Evolutionary conservation across 768 basidiomycete species (phyloP).

Genomic region (Galerina sulciceps): DNA sequence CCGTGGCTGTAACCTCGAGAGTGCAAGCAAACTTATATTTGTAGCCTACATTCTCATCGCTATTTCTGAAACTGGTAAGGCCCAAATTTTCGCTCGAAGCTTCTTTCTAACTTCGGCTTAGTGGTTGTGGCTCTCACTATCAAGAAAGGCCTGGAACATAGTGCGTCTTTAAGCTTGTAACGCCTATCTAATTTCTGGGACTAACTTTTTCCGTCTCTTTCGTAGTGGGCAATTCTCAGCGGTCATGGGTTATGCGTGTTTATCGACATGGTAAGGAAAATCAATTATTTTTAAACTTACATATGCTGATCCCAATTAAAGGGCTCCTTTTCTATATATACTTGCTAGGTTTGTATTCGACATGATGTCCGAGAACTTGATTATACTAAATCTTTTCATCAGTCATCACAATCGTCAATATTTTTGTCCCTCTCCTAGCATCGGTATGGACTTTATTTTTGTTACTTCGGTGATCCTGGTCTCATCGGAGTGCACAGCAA

Average conservation of each 20-base stretch:
- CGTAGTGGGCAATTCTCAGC: constrained; percentile 3
- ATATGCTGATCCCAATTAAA: neutral
- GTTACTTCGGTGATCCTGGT: neutral
- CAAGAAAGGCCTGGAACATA: neutral
- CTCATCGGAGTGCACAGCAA: neutral
- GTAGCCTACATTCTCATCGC: constrained; percentile 40
- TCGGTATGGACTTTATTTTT: neutral
- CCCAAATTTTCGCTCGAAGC: too few relatives aligned
- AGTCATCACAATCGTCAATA: constrained; percentile 17
- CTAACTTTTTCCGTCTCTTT: neutral
- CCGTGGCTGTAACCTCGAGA: constrained; percentile 33
- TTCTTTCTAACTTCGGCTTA: neutral
- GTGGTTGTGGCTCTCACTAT: constrained; percentile 4
- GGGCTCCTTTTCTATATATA: constrained; percentile 14
- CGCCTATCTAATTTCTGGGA: neutral
- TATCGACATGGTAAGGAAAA: constrained; percentile 14
- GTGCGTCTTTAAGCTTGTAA: neutral
- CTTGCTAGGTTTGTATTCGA: constrained; percentile 11
- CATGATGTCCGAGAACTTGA: neutral
- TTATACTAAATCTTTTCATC: neutral
- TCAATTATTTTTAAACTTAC: neutral
- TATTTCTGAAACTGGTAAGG: constrained; percentile 40
- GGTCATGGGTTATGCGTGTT: constrained; percentile 16
- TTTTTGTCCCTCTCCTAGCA: constrained; percentile 9
- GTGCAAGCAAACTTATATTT: constrained; percentile 36